Percentiles rank a stretch among this genome's conserved stretches.
Conservation (phyloP, 164 flowering plant genomes). For the Euptelea pleiosperma region DNA sequence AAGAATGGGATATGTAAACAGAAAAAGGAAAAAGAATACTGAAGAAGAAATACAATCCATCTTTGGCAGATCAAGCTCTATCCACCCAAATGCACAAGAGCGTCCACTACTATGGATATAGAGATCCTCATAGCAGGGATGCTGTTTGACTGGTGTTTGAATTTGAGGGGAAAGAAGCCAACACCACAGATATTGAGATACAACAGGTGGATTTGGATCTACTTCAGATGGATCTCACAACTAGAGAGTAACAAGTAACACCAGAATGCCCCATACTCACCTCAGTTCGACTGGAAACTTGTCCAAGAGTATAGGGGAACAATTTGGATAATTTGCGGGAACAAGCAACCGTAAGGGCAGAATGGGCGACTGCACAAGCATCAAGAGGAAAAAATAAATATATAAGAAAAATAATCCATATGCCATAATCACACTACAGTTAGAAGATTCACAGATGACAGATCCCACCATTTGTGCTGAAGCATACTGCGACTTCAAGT, state of each 20-base stretch:
- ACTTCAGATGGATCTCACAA: neutral
- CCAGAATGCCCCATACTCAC: conserved; percentile 30
- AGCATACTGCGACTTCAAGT: conserved; percentile 65
- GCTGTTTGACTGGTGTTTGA: neutral
- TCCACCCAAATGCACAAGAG: no score
- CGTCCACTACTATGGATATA: neutral
- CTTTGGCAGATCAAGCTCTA: no score
- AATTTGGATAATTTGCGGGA: conserved; percentile 78
- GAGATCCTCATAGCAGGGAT: neutral
- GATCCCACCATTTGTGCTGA: conserved; percentile 64
- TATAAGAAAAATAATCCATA: neutral
- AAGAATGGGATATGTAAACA: neutral
- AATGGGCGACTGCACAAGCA: conserved; percentile 71
- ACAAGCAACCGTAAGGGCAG: conserved; percentile 72
- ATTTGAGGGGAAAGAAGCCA: neutral
- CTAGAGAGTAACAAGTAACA: neutral
- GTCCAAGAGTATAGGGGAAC: conserved; percentile 78
- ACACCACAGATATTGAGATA: neutral
- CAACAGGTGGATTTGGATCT: neutral
- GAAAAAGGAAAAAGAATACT: neutral
- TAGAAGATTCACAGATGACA: conserved; percentile 4
- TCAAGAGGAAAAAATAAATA: conserved; percentile 4
- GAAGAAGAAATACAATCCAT: neutral
- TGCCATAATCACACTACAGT: conserved; percentile 3
- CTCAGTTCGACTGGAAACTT: conserved; percentile 77